phyloP scores from a whole-genome alignment of 257 asterid species.

The Solanum bulbocastanum region DNA sequence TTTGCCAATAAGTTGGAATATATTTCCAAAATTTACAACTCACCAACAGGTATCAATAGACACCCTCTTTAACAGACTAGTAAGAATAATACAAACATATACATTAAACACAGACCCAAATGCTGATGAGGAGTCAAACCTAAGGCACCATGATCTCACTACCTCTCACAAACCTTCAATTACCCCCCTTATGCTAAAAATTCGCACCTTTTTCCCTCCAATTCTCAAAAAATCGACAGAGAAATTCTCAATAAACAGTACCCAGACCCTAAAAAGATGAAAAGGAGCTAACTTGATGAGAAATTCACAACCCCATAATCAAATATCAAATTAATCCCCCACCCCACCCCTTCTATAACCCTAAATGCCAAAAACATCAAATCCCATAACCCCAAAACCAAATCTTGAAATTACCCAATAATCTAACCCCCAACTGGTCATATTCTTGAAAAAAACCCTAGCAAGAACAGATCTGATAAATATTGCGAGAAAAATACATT shows the following conservation, averaged over 20 bases:
- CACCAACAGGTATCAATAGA: neutral
- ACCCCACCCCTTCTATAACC: neutral
- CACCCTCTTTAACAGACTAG: neutral
- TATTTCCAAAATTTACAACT: neutral
- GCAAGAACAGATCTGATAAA: neutral
- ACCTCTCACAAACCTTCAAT: neutral
- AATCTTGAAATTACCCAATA: neutral
- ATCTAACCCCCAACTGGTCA: neutral
- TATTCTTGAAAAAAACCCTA: neutral
- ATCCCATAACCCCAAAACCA: neutral
- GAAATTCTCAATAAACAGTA: neutral
- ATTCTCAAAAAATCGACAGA: neutral
- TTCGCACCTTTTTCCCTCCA: neutral
- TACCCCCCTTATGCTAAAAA: neutral
- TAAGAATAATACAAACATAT: neutral
- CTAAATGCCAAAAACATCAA: neutral
- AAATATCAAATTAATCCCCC: neutral
- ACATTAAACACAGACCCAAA: neutral
- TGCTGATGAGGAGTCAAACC: neutral
- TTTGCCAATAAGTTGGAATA: neutral
- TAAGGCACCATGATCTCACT: neutral
- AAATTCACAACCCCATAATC: neutral
- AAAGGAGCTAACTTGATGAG: neutral
- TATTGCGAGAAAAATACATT: neutral
- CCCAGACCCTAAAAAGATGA: neutral